Evolutionary conservation across 2,329 filamentous ascomycete genomes (phyloP).

Genomic region (Paraphoma chrysanthemicola): DNA sequence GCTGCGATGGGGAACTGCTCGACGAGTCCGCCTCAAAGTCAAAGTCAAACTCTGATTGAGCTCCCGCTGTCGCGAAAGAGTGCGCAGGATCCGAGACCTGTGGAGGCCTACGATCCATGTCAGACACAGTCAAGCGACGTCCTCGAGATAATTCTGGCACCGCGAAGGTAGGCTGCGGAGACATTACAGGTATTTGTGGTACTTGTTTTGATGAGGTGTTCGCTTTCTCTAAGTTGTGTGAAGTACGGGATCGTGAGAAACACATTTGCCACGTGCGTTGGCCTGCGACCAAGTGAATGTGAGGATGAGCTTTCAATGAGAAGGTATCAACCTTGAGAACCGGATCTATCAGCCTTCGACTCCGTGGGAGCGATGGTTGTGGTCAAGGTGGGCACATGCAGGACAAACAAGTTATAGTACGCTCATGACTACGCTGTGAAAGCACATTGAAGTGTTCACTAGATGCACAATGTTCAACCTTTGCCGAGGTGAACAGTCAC

Average conservation of each 20-base stretch:
- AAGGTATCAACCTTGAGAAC: conserved; percentile 2
- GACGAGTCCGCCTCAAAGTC: background rate
- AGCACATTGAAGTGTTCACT: no score
- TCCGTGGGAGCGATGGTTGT: background rate
- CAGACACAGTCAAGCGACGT: background rate
- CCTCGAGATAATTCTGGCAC: background rate
- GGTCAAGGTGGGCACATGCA: no score
- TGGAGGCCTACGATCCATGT: background rate
- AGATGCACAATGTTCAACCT: no score
- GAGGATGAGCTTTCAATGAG: background rate
- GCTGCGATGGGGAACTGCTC: background rate
- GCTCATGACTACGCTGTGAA: no score
- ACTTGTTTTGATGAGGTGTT: background rate
- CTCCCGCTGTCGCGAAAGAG: background rate
- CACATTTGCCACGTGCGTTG: background rate
- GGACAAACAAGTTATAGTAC: no score
- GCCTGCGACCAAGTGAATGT: background rate
- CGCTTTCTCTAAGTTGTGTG: background rate
- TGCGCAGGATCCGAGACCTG: background rate
- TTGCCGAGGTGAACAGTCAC: no score
- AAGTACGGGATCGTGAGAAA: background rate
- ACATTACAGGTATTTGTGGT: background rate
- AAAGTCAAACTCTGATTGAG: background rate
- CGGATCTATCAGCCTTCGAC: no score
- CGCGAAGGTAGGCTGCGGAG: background rate